Evolutionary conservation across 345 rosid species (phyloP), one percentile per base, ranked within the genome.

Genomic region (Conringia planisiliqua): DNA sequence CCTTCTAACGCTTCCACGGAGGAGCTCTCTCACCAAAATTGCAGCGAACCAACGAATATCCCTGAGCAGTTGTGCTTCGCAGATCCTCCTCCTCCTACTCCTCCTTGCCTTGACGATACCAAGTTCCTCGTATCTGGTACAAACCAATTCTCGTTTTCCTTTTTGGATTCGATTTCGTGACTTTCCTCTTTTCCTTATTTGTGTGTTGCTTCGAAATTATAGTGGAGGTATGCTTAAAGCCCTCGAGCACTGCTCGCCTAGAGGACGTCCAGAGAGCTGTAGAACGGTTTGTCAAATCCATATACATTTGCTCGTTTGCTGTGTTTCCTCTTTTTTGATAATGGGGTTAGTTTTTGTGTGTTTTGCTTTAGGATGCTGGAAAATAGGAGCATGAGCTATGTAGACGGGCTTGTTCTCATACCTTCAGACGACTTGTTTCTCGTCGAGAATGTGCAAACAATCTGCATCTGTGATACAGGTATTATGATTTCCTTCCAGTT

Each of bases 221-320:
- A 92, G 96, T 95, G 71, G 99, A 95, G 82, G 99, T 92, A 32
- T 95, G 98, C 86, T 82, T 95, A 59, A 92, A 89, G 73, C 80
- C 91, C 16, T 90, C 97, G 10, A 89, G 98, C 87, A 80, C 99
- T 0, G 97, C 91, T 71, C 87, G 90, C 0, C 40, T 71, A 0
- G 90, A 87, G 35, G 93, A 92, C 29, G 88, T 92, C 9, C 84
- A 80, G 29, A 76, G 82, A 56, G 88, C 95, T 24, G 90, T 96
- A 8, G 97, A 96, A 83, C 83, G 87, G 96, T 87, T 62, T 48
- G 66, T 70, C 16, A 14, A 3, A 26, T n/a, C 1, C 0, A 43
- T 14, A 44, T 51, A 22, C 33, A 52, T 43, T 46, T 30, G 4
- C 62, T 67, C 10, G 7, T n/a, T 27, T 12, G 20, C 57, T 0